Base-by-base conservation (phyloP, 139 green algal genomes). In the Cymbomonas tetramitiformis region DNA sequence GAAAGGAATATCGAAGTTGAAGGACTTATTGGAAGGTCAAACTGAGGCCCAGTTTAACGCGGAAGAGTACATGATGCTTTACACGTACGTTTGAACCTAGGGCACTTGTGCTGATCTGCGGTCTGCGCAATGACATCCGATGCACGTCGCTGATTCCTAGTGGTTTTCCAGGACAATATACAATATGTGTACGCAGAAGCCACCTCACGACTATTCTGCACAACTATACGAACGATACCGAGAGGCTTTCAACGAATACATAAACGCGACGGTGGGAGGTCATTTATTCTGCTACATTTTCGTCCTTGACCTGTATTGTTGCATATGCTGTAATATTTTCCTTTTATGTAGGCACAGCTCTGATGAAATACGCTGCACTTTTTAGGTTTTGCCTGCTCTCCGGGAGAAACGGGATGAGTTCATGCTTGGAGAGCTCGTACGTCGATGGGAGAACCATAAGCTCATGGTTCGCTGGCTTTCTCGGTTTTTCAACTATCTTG, bases 101-200 rank as follows among this genome's bases (percentile, higher is more conserved):
- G 36, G 15, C 12, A 12, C 12, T 19, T 12, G 36, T 15, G 36
- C 12, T 15, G 36, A 44, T 15, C 12, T 15, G 15, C 12, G 12
- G 12, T 15, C 36, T 12, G 36, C 12, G 36, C 36, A 15, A 12
- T 15, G 36, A 12, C 12, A 12, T 44, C 15, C 36, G 36, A 12
- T 12, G 12, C 12, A 44, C 41, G 80, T 65, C 0, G 8, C 31
- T 6, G 15, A 19, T 33, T 41, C 23, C 32, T 24, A 41, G 4
- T 43, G 28, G 18, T 12, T 58, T 34, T 56, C 12, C 23, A 94
- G 84, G 38, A 93, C 80, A 6, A 93, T 94, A 54, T 96, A 96
- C 79, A 93, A 96, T 70, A 96, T 96, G 92, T 99, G 92, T 79
- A 99, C 92, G 0, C 92, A 99, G 68, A 99, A 99, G 74, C 84